Evolutionary conservation across 805 yeast genomes (phyloP).

Genomic region (Candida piceae): DNA sequence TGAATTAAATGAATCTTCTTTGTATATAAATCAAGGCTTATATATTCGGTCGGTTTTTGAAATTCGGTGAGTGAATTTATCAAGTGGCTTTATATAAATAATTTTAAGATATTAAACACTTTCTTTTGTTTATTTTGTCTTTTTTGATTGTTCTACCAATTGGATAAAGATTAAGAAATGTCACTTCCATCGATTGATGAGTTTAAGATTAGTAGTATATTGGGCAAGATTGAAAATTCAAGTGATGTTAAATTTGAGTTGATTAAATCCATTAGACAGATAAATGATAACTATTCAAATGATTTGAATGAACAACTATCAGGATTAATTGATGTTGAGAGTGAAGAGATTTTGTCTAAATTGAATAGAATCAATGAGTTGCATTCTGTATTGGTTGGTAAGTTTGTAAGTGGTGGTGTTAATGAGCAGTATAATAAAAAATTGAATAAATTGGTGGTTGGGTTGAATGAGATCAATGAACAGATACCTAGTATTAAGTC

Average conservation of each 20-base stretch:
- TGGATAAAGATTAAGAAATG: background rate
- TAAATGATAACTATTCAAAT: conserved; percentile 18
- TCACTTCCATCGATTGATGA: conserved; percentile 26
- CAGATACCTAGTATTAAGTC: conserved; percentile 10
- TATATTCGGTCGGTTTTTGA: too few species aligned
- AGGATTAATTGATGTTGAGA: conserved; percentile 20
- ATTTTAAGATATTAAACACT: too few species aligned
- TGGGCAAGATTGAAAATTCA: conserved; percentile 20
- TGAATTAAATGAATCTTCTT: too few species aligned
- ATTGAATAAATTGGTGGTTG: too few species aligned
- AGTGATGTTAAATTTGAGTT: conserved; percentile 18
- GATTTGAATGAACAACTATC: conserved; percentile 28
- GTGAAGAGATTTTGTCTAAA: conserved; percentile 15
- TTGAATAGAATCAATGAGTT: too few species aligned
- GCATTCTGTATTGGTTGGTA: too few species aligned
- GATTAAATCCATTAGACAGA: conserved; percentile 18
- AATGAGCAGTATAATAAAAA: background rate
- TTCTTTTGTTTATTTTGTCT: too few species aligned
- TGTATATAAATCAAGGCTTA: too few species aligned
- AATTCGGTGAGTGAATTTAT: too few species aligned
- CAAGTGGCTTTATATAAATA: too few species aligned
- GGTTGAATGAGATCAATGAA: conserved; percentile 22
- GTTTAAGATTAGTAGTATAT: conserved; percentile 22
- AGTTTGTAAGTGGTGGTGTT: background rate
- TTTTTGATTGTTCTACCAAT: too few species aligned